phyloP scores from a whole-genome alignment of 202 grass and related monocot genomes.

The Dendrocalamus latiflorus region DNA sequence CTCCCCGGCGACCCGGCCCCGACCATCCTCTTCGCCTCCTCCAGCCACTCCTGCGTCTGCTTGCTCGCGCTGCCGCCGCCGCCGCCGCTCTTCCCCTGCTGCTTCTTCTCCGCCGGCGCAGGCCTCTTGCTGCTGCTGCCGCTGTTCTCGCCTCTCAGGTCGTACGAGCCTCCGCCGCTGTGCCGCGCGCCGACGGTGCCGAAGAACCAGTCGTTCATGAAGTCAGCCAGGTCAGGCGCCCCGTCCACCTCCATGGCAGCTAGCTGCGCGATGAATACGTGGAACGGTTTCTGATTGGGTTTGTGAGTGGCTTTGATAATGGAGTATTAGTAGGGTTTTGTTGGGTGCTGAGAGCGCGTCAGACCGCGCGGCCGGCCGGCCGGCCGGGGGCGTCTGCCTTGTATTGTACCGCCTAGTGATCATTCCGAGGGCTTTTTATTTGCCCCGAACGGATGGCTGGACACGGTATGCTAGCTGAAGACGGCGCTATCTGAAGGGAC shows the following conservation, averaged over 20 bases:
- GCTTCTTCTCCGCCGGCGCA: slow-evolving; percentile 11
- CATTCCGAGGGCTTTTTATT: slow-evolving; percentile 15
- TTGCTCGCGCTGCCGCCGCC: slow-evolving; percentile 29
- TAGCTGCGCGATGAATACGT: background rate
- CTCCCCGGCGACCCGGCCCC: slow-evolving; percentile 35
- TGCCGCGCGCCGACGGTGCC: slow-evolving; percentile 35
- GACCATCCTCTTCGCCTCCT: slow-evolving; percentile 61
- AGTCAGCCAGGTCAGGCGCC: slow-evolving; percentile 53
- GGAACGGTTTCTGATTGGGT: background rate
- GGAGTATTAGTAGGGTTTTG: background rate
- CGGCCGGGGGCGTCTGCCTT: slow-evolving; percentile 17
- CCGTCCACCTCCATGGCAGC: slow-evolving; percentile 41
- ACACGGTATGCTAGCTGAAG: background rate
- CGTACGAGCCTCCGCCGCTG: slow-evolving; percentile 15
- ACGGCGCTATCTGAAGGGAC: slow-evolving; percentile 2
- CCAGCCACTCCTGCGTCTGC: slow-evolving; percentile 58
- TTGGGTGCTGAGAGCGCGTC: slow-evolving; percentile 6
- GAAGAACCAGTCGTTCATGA: slow-evolving; percentile 91
- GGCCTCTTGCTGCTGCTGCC: slow-evolving; percentile 29
- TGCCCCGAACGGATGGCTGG: background rate
- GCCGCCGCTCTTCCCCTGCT: background rate
- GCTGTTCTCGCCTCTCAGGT: slow-evolving; percentile 38
- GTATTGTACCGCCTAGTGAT: slow-evolving; percentile 17
- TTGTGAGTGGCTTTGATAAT: background rate
- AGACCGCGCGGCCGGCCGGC: background rate